A percentile compares a stretch with the other conserved stretches of the same genome.
Evolutionary conservation across 148 eudicot genomes (phyloP).

Genomic region (Rhododendron ovatum): DNA sequence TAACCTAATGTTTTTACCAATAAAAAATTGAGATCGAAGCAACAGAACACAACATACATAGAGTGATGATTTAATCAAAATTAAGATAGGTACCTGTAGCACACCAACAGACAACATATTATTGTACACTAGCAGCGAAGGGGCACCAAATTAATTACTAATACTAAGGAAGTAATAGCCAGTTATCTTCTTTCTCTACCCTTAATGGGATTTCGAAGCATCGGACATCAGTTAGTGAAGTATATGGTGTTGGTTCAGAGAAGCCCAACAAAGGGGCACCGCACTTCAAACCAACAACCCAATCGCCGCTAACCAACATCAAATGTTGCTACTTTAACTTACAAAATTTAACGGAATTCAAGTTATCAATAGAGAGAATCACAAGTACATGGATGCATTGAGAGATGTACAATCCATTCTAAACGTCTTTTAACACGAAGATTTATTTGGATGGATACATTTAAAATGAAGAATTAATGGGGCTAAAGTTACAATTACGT

Average conservation of each 20-base stretch:
- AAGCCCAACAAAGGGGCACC: not conserved
- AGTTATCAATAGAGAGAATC: too few species aligned
- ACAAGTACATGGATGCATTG: too few species aligned
- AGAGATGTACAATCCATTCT: too few species aligned
- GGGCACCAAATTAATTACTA: not conserved
- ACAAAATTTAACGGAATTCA: too few species aligned
- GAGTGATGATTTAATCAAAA: not conserved
- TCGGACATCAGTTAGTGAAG: not conserved
- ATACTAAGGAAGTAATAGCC: not conserved
- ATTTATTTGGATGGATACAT: too few species aligned
- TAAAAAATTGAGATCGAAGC: not conserved
- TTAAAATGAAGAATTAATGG: not conserved
- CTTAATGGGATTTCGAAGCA: not conserved
- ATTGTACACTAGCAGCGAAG: not conserved
- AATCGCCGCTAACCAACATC: not conserved
- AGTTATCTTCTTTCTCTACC: not conserved
- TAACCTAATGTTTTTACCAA: slow-evolving; percentile 39
- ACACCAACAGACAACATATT: not conserved
- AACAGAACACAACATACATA: not conserved
- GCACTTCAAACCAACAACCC: not conserved
- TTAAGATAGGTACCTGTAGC: not conserved
- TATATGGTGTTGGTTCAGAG: not conserved
- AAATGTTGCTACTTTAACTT: not conserved
- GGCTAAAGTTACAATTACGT: not conserved
- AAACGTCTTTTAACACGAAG: too few species aligned